phyloP scores from a whole-genome alignment of 2,329 filamentous ascomycete species.

The Cladosporium austrohemisphaericum region DNA sequence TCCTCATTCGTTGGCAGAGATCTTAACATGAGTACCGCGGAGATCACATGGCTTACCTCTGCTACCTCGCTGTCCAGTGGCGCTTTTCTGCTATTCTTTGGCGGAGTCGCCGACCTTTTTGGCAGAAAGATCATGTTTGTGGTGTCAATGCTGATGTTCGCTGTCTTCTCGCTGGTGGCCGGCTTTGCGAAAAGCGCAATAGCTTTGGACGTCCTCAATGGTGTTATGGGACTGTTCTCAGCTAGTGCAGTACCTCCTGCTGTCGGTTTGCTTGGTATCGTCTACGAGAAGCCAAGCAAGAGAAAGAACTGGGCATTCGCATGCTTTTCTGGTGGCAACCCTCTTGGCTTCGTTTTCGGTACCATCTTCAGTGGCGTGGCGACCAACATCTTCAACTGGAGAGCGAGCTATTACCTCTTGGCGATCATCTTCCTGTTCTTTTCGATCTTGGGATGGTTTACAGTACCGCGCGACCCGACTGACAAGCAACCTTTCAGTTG shows the following conservation, averaged over 20 bases:
- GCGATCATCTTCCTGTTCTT: slow-evolving; percentile 62
- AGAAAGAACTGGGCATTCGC: slow-evolving; percentile 65
- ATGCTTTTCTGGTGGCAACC: slow-evolving; percentile 58
- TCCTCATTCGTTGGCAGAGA: slow-evolving; percentile 58
- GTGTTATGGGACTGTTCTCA: slow-evolving; percentile 60
- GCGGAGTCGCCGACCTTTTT: slow-evolving; percentile 62
- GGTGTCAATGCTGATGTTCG: slow-evolving; percentile 56
- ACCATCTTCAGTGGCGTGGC: slow-evolving; percentile 61
- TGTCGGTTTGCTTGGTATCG: slow-evolving; percentile 60
- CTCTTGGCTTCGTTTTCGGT: slow-evolving; percentile 54
- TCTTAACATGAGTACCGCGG: slow-evolving; percentile 59
- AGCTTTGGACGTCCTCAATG: slow-evolving; percentile 60
- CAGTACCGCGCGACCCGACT: slow-evolving; percentile 55
- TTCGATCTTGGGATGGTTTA: slow-evolving; percentile 56
- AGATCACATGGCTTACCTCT: slow-evolving; percentile 66
- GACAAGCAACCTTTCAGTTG: slow-evolving; percentile 43
- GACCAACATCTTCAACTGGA: slow-evolving; percentile 59
- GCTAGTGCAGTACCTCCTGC: slow-evolving; percentile 63
- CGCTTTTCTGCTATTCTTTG: slow-evolving; percentile 63
- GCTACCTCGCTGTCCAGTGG: slow-evolving; percentile 61
- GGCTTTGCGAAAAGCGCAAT: slow-evolving; percentile 59
- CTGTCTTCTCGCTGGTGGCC: slow-evolving; percentile 53
- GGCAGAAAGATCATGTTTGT: slow-evolving; percentile 58
- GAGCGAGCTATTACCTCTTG: slow-evolving; percentile 59
- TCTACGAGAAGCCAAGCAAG: slow-evolving; percentile 58